Evolutionary conservation across 306 rosid species (phyloP).

Genomic region (barrel medic (Medicago truncatula)): MtrunA17r5.0-ANR NC_053049.1:39660001-39660500

Average conservation of each 20-base stretch:
- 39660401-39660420: not conserved
- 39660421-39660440: not conserved
- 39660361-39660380: too few species aligned
- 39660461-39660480: slow-evolving; percentile 91
- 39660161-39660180: not conserved
- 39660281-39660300: too few species aligned
- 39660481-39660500: slow-evolving; percentile 85
- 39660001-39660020: not conserved
- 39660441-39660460: slow-evolving; percentile 82
- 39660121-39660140: slow-evolving; percentile 4
- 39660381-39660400: too few species aligned
- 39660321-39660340: not conserved
- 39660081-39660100: not conserved
- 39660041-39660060: not conserved
- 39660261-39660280: too few species aligned
- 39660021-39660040: not conserved
- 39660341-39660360: too few species aligned
- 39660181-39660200: too few species aligned
- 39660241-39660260: too few species aligned
- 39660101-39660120: not conserved
- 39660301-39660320: too few species aligned
- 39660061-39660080: not conserved
- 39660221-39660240: too few species aligned
- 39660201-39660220: too few species aligned
- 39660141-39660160: not conserved